A percentile compares a stretch with the other conserved stretches of the same genome.
Conservation (phyloP, 805 yeast genomes). For the Candida ortonii region DNA sequence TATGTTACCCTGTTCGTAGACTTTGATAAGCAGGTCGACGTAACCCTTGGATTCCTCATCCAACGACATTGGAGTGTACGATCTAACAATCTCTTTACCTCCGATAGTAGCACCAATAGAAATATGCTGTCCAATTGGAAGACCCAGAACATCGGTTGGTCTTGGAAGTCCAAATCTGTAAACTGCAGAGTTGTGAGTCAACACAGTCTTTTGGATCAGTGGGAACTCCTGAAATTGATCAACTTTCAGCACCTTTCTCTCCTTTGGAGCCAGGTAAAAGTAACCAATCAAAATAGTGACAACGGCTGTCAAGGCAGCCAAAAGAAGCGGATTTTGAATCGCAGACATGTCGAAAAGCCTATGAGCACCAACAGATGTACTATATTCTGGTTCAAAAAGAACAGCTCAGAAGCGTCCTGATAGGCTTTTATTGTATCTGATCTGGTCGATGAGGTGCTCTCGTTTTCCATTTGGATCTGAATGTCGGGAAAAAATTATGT, state of each 20-base stretch:
- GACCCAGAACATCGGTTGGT: conserved; percentile 70
- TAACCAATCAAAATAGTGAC: conserved; percentile 22
- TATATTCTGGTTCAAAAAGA: too few relatives aligned
- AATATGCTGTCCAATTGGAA: conserved; percentile 94
- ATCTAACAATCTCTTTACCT: conserved; percentile 78
- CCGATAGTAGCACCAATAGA: conserved; percentile 71
- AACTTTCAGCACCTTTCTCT: conserved; percentile 55
- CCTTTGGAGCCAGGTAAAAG: conserved; percentile 18
- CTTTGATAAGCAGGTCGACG: conserved; percentile 82
- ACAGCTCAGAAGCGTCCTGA: too few relatives aligned
- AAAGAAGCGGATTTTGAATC: conserved; percentile 14
- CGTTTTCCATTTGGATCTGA: too few relatives aligned
- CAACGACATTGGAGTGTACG: conserved; percentile 86
- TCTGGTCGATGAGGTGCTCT: too few relatives aligned
- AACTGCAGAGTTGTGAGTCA: conserved; percentile 78
- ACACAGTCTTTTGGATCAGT: conserved; percentile 67
- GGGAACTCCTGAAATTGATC: conserved; percentile 77
- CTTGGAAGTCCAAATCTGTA: conserved; percentile 83
- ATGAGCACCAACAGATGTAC: too few relatives aligned
- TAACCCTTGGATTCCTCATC: conserved; percentile 71
- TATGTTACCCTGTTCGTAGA: conserved; percentile 82
- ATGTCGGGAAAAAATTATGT: conserved; percentile 5
- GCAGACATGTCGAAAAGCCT: conserved; percentile 5
- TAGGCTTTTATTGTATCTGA: too few relatives aligned
- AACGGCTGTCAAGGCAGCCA: conserved; percentile 23